Base-by-base conservation (phyloP, 1,139 yeast species). In the Magnusiomyces fungicola region DNA sequence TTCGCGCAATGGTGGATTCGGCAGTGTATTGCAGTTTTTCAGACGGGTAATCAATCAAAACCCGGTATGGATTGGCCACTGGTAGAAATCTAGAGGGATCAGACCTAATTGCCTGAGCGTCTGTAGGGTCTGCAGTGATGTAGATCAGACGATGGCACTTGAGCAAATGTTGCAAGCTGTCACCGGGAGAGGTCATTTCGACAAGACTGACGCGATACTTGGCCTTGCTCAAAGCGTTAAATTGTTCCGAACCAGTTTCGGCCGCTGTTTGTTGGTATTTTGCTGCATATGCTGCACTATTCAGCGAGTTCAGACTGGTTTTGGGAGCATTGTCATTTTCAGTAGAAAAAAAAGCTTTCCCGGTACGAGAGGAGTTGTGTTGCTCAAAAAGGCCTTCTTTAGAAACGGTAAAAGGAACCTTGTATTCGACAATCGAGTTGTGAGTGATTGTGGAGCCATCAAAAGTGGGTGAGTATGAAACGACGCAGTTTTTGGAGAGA, bases 381-480 rank as follows among this genome's bases (percentile, higher is more conserved):
- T 41, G 21, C 9, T 22, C 29, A 3, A 42, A n/a, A 14, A 42
- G 27, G 6, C 45, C 45, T 21, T 42, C 45, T 23, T 23, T 41
- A 16, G 52, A 56, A 22, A 62, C 58, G 5, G 53, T 39, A 49
- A 60, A 63, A 1, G 70, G 70, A 23, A 66, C 58, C 1, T 69
- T 68, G 53, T 60, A 67, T 46, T 64, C 70, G 16, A 65, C 59
- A 27, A 65, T 50, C 30, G 71, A 63, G 52, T 68, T 68, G 37
- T 65, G 66, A 2, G 68, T 65, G 43, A 60, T 63, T 4, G 63
- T 60, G 39, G 60, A 61, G 21, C 39, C 41, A 27, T 64, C 67
- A 51, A 62, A 65, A 3, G 52, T 45, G 12, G 62, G 58, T 4
- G 63, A 53, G 52, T 63, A 67, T 34, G 54, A 53, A 21, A 68